Conservation (phyloP, 2,329 filamentous ascomycete genomes). For the Penicillium griseofulvum region DNA sequence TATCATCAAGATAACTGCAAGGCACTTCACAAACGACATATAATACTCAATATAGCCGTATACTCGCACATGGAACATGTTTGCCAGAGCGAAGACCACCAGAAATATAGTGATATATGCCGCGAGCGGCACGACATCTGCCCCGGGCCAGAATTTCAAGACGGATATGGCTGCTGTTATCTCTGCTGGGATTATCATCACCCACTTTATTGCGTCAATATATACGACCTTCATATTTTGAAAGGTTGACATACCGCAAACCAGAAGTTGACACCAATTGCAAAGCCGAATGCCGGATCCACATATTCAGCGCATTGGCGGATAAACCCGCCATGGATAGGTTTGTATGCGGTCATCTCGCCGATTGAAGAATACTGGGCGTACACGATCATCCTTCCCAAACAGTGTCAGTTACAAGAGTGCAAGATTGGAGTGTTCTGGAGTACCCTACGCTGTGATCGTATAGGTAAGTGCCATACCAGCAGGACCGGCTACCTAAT, state of each 20-base stretch:
- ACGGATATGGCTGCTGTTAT: slow-evolving; percentile 37
- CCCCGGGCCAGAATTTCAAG: slow-evolving; percentile 33
- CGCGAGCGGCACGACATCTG: slow-evolving; percentile 27
- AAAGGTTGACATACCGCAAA: slow-evolving; percentile 22
- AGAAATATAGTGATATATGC: slow-evolving; percentile 37
- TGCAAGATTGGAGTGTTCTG: neutral
- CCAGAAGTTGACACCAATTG: slow-evolving; percentile 37
- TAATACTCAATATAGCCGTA: slow-evolving; percentile 34
- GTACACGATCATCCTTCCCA: slow-evolving; percentile 31
- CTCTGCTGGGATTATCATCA: slow-evolving; percentile 35
- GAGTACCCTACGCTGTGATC: slow-evolving; percentile 23
- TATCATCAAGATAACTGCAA: slow-evolving; percentile 33
- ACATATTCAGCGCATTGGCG: slow-evolving; percentile 34
- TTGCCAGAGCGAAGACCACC: slow-evolving; percentile 25
- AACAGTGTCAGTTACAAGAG: neutral
- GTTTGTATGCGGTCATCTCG: slow-evolving; percentile 34
- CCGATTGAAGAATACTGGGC: slow-evolving; percentile 34
- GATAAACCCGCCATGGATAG: slow-evolving; percentile 36
- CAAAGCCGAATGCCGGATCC: slow-evolving; percentile 36
- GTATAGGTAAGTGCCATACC: slow-evolving; percentile 36
- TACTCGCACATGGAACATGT: slow-evolving; percentile 28
- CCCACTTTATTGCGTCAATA: slow-evolving; percentile 20
- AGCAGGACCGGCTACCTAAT: slow-evolving; percentile 29
- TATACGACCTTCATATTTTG: neutral
- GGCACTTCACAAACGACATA: slow-evolving; percentile 34